Conservation (phyloP, 257 asterid genomes). For the Scutellaria barbata region DNA sequence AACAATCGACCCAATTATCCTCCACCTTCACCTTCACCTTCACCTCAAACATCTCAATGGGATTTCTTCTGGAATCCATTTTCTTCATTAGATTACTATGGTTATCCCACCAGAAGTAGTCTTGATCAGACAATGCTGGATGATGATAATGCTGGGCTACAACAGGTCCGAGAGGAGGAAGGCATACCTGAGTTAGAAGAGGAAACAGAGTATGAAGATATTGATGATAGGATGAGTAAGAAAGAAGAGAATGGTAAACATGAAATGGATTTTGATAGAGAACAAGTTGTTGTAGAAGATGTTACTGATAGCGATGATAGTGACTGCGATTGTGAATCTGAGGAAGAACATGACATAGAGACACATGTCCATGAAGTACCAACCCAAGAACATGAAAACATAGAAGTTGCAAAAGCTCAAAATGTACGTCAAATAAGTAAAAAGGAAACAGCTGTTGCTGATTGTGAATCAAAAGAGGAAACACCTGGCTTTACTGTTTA, state of each 20-base stretch:
- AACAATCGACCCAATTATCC: constrained; percentile 57
- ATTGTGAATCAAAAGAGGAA: constrained; percentile 63
- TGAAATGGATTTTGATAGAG: constrained; percentile 44
- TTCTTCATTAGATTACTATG: constrained; percentile 82
- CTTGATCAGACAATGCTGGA: constrained; percentile 57
- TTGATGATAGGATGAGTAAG: constrained; percentile 43
- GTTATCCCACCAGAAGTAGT: constrained; percentile 62
- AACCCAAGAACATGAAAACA: constrained; percentile 45
- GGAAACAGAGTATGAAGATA: constrained; percentile 84
- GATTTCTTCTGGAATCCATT: constrained; percentile 99
- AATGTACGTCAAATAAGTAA: constrained; percentile 58
- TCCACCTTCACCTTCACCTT: constrained; percentile 75
- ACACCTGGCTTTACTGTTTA: constrained; percentile 91
- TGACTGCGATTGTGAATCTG: constrained; percentile 49
- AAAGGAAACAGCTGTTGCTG: constrained; percentile 62
- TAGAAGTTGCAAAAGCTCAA: constrained; percentile 64
- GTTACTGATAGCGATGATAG: constrained; percentile 51
- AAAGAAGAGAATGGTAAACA: constrained; percentile 46
- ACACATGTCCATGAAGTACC: constrained; percentile 44
- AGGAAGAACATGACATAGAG: constrained; percentile 48
- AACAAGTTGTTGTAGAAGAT: constrained; percentile 79
- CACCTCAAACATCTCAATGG: constrained; percentile 89
- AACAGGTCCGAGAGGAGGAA: constrained; percentile 84
- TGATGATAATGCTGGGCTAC: constrained; percentile 69
- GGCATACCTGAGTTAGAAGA: constrained; percentile 92